Percentiles rank a stretch among this genome's conserved stretches.
Evolutionary conservation across 257 asterid genomes (phyloP).

Genomic region (Avicennia marina): DNA sequence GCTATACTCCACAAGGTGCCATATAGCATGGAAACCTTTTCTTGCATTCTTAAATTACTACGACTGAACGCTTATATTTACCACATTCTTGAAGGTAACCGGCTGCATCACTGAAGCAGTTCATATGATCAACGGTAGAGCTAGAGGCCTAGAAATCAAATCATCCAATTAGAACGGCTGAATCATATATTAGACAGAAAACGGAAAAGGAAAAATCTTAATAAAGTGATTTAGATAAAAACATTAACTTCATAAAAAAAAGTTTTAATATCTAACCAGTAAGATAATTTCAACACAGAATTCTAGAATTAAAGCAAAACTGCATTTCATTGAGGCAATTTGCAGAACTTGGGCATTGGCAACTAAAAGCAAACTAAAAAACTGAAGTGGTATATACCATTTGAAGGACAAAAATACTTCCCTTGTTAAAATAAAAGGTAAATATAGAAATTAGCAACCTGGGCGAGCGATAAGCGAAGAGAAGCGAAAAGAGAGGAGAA

Average conservation of each 20-base stretch:
- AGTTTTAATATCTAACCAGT: no score
- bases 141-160: slow-evolving; percentile 56
- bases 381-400: not conserved
- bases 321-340: not conserved
- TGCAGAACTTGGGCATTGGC: not conserved
- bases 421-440: no score
- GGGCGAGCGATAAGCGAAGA: slow-evolving; percentile 67
- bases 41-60: not conserved
- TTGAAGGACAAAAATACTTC: not conserved
- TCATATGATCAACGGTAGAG: slow-evolving; percentile 82
- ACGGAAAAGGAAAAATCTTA: not conserved
- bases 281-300: not conserved
- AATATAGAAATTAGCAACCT: slow-evolving; percentile 37
- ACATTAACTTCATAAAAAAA: not conserved
- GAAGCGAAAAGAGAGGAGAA: slow-evolving; percentile 74
- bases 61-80: slow-evolving; percentile 15
- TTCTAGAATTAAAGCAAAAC: not conserved
- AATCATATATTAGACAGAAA: not conserved
- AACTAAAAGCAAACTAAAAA: not conserved
- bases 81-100: slow-evolving; percentile 93
- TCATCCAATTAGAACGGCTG: slow-evolving; percentile 16
- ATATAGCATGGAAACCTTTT: not conserved
- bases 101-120: slow-evolving; percentile 87
- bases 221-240: not conserved
- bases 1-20: not conserved